Evolutionary conservation across 1,284 basidiomycete genomes (phyloP).

Genomic region (Ceratobasidium sp.): DNA sequence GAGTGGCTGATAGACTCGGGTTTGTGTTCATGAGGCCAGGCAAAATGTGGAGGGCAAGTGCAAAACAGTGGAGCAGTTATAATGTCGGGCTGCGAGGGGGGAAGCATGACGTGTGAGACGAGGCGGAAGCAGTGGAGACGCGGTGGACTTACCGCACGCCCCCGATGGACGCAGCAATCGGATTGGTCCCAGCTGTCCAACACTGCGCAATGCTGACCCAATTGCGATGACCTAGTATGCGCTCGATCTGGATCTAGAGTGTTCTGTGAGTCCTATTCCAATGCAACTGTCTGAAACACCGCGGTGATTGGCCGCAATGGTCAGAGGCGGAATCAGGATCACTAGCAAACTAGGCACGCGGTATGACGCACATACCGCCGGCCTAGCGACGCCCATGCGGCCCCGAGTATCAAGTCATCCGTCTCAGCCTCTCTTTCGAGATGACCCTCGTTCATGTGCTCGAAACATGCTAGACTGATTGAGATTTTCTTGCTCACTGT

Average conservation of each 20-base stretch:
- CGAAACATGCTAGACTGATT: not conserved
- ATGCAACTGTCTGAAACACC: slow-evolving; percentile 15
- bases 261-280: not conserved
- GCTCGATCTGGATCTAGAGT: slow-evolving; percentile 3
- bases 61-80: slow-evolving; percentile 40
- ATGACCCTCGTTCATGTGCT: not conserved
- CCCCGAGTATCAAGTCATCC: not conserved
- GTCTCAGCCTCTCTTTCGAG: slow-evolving; percentile 1
- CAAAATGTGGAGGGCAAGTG: slow-evolving; percentile 20
- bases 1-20: slow-evolving; percentile 22
- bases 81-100: slow-evolving; percentile 33
- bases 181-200: slow-evolving; percentile 35
- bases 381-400: slow-evolving; percentile 17
- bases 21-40: slow-evolving; percentile 22
- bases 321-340: slow-evolving; percentile 6
- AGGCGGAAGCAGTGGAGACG: slow-evolving; percentile 20
- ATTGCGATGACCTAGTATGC: slow-evolving; percentile 16
- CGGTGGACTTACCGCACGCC: slow-evolving; percentile 33
- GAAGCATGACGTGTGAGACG: slow-evolving; percentile 23
- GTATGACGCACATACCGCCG: slow-evolving; percentile 8
- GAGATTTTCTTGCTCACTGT: not conserved
- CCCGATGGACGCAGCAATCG: slow-evolving; percentile 29
- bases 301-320: slow-evolving; percentile 2
- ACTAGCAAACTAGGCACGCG: not conserved
- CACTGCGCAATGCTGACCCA: slow-evolving; percentile 32